Evolutionary conservation across 331 rosid species (phyloP).

Genomic region (Pyrus hybrid): DNA sequence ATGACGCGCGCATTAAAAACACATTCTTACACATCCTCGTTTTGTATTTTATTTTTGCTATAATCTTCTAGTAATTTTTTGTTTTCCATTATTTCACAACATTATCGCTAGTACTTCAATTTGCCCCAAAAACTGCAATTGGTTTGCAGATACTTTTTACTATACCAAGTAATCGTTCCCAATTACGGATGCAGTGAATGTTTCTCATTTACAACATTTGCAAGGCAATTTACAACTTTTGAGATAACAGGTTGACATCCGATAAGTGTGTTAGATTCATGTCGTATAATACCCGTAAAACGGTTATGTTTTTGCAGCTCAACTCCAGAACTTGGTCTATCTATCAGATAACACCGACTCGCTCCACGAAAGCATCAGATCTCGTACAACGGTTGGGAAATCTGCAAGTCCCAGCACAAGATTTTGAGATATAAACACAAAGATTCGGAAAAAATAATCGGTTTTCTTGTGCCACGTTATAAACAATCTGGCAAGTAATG

Average conservation of each 20-base stretch:
- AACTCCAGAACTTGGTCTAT: conserved; percentile 22
- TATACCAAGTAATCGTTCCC: conserved; percentile 14
- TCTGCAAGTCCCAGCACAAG: conserved; percentile 32
- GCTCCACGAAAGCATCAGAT: conserved; percentile 86
- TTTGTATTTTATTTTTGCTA: too few species aligned
- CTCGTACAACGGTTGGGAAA: conserved; percentile 65
- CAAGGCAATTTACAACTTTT: conserved; percentile 9
- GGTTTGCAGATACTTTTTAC: neutral
- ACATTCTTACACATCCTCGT: too few species aligned
- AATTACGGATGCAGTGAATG: conserved; percentile 16
- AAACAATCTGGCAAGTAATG: too few species aligned
- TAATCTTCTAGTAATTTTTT: too few species aligned
- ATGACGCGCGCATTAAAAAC: too few species aligned
- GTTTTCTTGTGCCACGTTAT: too few species aligned
- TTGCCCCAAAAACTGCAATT: neutral
- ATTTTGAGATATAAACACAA: neutral
- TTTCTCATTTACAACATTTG: neutral
- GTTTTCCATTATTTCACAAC: too few species aligned
- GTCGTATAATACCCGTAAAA: neutral
- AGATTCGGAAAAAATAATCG: too few species aligned
- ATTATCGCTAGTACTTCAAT: too few species aligned
- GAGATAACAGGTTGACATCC: conserved; percentile 6
- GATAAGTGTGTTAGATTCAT: neutral
- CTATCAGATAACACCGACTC: conserved; percentile 64
- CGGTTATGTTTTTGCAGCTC: neutral